These are phyloP conservation scores for Sanghuangporus weigelae DNA, from an alignment of 1,284 basidiomycete genomes.

Conservation along the genomic window DNA sequence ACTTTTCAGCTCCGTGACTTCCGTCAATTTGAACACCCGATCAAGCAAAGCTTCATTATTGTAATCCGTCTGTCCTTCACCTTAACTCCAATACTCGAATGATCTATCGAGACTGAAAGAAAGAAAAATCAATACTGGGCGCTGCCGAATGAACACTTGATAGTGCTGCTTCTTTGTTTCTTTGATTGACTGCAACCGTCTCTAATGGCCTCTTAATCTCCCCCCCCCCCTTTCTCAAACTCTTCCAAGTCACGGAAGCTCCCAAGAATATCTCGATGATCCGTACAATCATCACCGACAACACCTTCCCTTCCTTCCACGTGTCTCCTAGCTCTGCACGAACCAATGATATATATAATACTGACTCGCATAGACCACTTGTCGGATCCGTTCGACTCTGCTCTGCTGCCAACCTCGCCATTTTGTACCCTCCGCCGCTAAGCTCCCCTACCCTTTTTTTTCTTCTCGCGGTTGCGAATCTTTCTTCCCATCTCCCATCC, in stretches of 20 bases:
- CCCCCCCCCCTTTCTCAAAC: not conserved
- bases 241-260: not conserved
- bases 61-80: not conserved
- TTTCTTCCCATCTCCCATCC: not conserved
- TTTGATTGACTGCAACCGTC: not conserved
- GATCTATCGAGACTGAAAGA: not conserved
- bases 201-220: not conserved
- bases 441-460: not conserved
- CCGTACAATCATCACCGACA: not conserved
- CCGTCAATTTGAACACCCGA: not conserved
- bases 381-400: slow-evolving; percentile 8
- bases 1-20: not conserved
- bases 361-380: not conserved
- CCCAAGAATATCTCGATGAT: not conserved
- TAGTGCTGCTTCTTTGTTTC: not conserved
- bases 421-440: not conserved
- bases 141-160: not conserved
- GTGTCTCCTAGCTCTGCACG: not conserved
- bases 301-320: not conserved
- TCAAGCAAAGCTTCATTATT: not conserved
- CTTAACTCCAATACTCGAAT: not conserved
- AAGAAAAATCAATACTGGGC: not conserved
- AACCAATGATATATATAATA: not conserved
- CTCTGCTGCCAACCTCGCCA: not conserved
- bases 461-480: not conserved